Evolutionary conservation across 2,329 filamentous ascomycete species (phyloP), one percentile per base, ranked within the genome.

Genomic region (Metarhizium guizhouense): DNA sequence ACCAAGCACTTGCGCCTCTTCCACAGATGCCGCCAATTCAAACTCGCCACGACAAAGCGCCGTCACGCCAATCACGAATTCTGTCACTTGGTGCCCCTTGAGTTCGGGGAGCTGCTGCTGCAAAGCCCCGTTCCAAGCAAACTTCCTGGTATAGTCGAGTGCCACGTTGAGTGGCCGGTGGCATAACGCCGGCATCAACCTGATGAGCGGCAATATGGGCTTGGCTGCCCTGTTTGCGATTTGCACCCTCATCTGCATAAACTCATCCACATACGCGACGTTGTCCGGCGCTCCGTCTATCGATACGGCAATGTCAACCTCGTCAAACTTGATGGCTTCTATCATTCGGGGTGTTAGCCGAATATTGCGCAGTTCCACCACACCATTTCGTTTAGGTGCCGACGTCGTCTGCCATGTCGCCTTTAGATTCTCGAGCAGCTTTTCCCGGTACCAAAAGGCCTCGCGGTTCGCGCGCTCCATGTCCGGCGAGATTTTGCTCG

Each of bases 371-470:
- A 96, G 74, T 65, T 95, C 90, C 53, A 96, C 80, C 1, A 76
- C 76, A 3, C 92, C 92, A 49, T 75, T 72, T 43, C 86, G 79
- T 49, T 72, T 69, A 0, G 76, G 74, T 2, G 74, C 74, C 1
- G 76, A 74, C 1, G 62, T 74, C 0, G 82, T 83, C 55, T 76
- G 81, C 92, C 92, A 96, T 0, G 78, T 82, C 0, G 86, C 90
- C 30, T 77, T 78, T 10, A 96, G 72, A 47, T 78, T 76, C 57
- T 87, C 85, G 3, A 96, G 78, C 2, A 96, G 79, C 65, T 83
- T 84, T 68, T 95, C 88, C 16, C 91, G 83, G 69, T 90, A 96
- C 92, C 92, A 96, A 68, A 96, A 96, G 0, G 86, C 84, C 71
- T 96, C 90, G 53, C 92, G 80, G 58, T 80, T 87, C 13, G 84